Percentiles rank a stretch among this genome's conserved stretches.
Evolutionary conservation across 805 yeast genomes (phyloP).

Genomic region (Kluyveromyces wickerhamii): DNA sequence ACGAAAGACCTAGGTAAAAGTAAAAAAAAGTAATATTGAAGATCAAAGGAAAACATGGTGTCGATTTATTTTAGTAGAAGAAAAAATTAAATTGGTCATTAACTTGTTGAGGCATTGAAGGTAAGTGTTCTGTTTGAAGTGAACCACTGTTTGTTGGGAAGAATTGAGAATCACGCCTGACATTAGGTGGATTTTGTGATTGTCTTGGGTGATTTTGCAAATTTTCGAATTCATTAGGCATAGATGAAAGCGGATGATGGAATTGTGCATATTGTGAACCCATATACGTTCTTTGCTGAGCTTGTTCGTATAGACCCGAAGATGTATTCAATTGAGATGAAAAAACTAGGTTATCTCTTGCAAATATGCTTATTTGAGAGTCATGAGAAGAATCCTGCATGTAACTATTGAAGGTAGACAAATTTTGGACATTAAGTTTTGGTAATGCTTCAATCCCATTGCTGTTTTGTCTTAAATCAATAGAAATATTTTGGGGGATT

Average conservation of each 20-base stretch:
- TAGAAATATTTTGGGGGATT: background rate
- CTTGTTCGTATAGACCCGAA: conserved; percentile 4
- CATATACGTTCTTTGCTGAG: conserved; percentile 7
- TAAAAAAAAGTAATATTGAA: background rate
- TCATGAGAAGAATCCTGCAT: conserved; percentile 3
- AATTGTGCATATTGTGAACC: conserved; percentile 4
- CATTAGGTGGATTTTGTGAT: conserved; percentile 1
- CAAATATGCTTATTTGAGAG: conserved; percentile 5
- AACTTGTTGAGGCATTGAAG: conserved; percentile 4
- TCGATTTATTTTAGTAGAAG: conserved; percentile 4
- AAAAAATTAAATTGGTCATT: conserved; percentile 5
- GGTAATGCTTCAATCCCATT: conserved; percentile 1
- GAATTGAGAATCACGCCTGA: conserved; percentile 5
- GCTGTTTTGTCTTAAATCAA: background rate
- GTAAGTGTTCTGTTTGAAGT: background rate
- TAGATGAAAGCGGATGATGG: conserved; percentile 2
- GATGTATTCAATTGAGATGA: conserved; percentile 3
- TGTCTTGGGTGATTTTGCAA: conserved; percentile 6
- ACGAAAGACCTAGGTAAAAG: background rate
- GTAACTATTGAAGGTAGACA: conserved; percentile 4
- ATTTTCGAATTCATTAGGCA: conserved; percentile 7
- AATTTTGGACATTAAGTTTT: conserved; percentile 4
- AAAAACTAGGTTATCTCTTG: conserved; percentile 2
- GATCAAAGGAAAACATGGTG: no score
- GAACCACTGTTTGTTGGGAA: conserved; percentile 1